Evolutionary conservation across 2,329 filamentous ascomycete species (phyloP).

Genomic region (Aspergillus ochraceus): DNA sequence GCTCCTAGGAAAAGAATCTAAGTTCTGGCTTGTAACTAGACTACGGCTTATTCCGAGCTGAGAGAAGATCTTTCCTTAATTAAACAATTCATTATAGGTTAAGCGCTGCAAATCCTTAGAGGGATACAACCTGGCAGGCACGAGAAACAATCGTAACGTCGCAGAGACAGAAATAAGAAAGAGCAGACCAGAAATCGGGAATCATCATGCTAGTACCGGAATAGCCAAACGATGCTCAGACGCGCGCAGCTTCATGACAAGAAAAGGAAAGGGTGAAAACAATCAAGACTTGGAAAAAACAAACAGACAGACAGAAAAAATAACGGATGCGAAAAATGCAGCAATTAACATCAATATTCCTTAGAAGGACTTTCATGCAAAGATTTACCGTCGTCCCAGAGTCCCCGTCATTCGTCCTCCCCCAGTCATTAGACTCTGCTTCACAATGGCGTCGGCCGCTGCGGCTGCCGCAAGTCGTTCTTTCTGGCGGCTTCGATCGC

Average conservation of each 20-base stretch:
- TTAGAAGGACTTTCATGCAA: not conserved
- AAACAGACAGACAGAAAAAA: constrained; percentile 1
- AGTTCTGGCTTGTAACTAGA: too few relatives aligned
- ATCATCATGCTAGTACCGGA: constrained; percentile 13
- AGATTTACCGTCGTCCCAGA: constrained; percentile 32
- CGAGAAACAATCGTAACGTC: not conserved
- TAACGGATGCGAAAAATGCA: constrained; percentile 5
- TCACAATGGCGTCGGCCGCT: constrained; percentile 90
- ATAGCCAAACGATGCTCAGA: constrained; percentile 10
- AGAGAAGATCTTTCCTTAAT: not conserved
- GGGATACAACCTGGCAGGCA: not conserved
- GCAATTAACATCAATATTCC: constrained; percentile 3
- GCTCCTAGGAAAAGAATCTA: too few relatives aligned
- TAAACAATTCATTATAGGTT: not conserved
- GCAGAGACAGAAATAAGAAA: not conserved
- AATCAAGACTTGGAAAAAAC: not conserved
- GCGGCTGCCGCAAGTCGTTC: constrained; percentile 87
- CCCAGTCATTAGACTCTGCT: constrained; percentile 75
- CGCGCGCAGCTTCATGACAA: not conserved
- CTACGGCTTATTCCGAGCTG: not conserved
- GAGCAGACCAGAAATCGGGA: constrained; percentile 7
- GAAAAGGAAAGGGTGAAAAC: not conserved
- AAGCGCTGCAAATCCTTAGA: not conserved
- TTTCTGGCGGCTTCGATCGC: constrained; percentile 88
- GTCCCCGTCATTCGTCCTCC: constrained; percentile 54